phyloP scores from a whole-genome alignment of 495 filamentous ascomycete species.

The Gamarada debralockiae region DNA sequence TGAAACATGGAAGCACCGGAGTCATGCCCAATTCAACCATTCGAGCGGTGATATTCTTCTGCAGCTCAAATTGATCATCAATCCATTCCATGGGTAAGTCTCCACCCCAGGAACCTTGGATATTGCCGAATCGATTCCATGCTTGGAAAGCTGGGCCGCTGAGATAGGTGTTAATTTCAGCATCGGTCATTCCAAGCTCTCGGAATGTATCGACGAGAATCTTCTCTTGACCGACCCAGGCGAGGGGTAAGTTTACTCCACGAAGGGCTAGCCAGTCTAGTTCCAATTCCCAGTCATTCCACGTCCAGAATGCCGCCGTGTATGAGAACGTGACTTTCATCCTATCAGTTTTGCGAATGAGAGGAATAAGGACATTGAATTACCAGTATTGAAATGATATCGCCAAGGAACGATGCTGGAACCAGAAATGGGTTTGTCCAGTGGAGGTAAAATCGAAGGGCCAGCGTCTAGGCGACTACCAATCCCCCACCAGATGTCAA shows the following conservation, averaged over 20 bases:
- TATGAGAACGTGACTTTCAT: slow-evolving; percentile 49
- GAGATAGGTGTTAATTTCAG: slow-evolving; percentile 41
- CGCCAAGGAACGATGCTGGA: slow-evolving; percentile 46
- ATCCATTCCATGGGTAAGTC: slow-evolving; percentile 42
- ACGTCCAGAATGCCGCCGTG: slow-evolving; percentile 49
- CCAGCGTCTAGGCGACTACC: slow-evolving; percentile 32
- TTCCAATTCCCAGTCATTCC: slow-evolving; percentile 51
- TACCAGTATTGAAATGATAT: slow-evolving; percentile 49
- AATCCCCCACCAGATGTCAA: slow-evolving; percentile 50
- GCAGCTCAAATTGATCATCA: slow-evolving; percentile 40
- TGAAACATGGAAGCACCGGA: slow-evolving; percentile 44
- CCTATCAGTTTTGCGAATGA: slow-evolving; percentile 12
- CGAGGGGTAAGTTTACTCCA: slow-evolving; percentile 48
- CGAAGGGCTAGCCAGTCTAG: slow-evolving; percentile 53
- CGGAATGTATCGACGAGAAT: slow-evolving; percentile 45
- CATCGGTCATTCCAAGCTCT: slow-evolving; percentile 41
- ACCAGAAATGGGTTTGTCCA: slow-evolving; percentile 26
- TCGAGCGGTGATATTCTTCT: slow-evolving; percentile 43
- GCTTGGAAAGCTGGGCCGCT: slow-evolving; percentile 50
- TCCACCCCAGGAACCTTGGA: slow-evolving; percentile 47
- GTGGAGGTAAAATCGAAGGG: slow-evolving; percentile 26
- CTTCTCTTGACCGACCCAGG: slow-evolving; percentile 51
- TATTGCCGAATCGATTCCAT: slow-evolving; percentile 56
- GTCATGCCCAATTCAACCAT: slow-evolving; percentile 54
- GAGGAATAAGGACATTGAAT: background rate